phyloP scores from a whole-genome alignment of 2,329 filamentous ascomycete species.

The Fusarium sp. region DNA sequence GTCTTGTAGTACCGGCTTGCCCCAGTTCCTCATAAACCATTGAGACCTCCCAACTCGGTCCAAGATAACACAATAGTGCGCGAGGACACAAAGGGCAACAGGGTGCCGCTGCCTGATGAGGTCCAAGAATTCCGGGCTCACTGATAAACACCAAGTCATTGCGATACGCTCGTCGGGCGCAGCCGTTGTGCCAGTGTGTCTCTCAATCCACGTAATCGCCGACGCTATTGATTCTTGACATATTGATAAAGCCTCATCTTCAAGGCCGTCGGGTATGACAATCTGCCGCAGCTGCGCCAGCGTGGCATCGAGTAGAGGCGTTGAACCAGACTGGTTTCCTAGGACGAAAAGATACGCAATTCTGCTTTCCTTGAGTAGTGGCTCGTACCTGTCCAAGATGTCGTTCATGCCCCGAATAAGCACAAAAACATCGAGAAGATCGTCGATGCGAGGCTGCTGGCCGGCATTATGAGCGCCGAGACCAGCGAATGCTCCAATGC shows the following conservation, averaged over 20 bases:
- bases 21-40: constrained; percentile 33
- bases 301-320: constrained; percentile 2
- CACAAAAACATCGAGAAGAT: constrained; percentile 46
- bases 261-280: constrained; percentile 2
- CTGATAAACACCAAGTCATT: constrained; percentile 25
- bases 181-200: not conserved
- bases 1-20: constrained; percentile 4
- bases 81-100: constrained; percentile 16
- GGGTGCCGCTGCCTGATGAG: constrained; percentile 25
- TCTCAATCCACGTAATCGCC: constrained; percentile 6
- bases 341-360: constrained; percentile 4
- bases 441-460: constrained; percentile 40
- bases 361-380: not conserved
- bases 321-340: not conserved
- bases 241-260: not conserved
- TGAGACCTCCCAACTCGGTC: constrained; percentile 2
- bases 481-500: constrained; percentile 46
- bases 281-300: constrained; percentile 19
- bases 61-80: constrained; percentile 29
- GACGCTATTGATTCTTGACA: constrained; percentile 7
- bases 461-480: constrained; percentile 29
- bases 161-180: constrained; percentile 7
- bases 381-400: constrained; percentile 42
- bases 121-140: constrained; percentile 24
- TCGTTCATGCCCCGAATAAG: constrained; percentile 45